Evolutionary conservation across 148 eudicot species (phyloP).

Genomic region (Cornus florida): DNA sequence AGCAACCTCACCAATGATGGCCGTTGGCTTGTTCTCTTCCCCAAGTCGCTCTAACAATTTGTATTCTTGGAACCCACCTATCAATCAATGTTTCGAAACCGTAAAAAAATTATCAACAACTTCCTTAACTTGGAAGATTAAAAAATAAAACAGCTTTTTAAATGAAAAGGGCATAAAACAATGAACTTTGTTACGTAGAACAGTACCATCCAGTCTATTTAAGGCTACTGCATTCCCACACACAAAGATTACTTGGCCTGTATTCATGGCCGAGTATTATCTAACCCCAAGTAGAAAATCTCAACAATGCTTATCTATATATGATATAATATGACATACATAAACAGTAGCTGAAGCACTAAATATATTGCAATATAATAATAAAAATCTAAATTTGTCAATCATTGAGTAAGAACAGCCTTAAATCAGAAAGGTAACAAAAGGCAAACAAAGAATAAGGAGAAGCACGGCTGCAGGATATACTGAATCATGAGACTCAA

Average conservation of each 20-base stretch:
- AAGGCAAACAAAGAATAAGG: conserved; percentile 1
- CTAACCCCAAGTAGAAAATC: too few relatives aligned
- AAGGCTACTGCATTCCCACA: too few relatives aligned
- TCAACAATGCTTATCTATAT: too few relatives aligned
- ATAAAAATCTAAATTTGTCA: background rate
- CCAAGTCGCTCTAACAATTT: conserved; percentile 73
- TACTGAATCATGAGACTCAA: background rate
- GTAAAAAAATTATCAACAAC: background rate
- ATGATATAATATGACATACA: background rate
- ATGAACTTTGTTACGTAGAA: too few relatives aligned
- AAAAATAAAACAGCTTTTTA: background rate
- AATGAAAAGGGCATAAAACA: too few relatives aligned
- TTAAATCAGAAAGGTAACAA: background rate
- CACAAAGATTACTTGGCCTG: too few relatives aligned
- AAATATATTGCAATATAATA: background rate
- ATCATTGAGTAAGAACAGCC: background rate
- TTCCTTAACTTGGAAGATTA: background rate
- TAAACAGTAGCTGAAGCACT: too few relatives aligned
- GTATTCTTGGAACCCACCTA: conserved; percentile 82
- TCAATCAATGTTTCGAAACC: background rate
- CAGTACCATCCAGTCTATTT: too few relatives aligned
- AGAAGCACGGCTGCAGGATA: too few relatives aligned
- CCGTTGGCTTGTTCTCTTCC: conserved; percentile 80
- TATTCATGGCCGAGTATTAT: too few relatives aligned
- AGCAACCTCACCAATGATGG: conserved; percentile 81